Base-by-base conservation (phyloP, 2,329 filamentous ascomycete species). In the Talaromyces atroroseus region DNA sequence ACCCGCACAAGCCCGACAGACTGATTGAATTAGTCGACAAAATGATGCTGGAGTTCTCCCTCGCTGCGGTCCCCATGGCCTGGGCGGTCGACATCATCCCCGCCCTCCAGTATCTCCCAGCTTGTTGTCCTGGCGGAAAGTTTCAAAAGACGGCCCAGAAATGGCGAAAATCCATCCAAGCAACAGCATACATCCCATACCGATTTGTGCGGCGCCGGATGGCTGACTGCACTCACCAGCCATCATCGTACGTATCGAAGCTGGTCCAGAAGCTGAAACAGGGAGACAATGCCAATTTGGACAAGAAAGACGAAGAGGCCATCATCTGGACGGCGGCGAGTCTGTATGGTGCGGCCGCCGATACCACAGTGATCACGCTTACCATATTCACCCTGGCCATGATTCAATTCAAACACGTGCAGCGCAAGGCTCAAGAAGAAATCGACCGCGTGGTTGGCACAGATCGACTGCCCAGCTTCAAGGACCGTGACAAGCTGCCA, bases 21-120 rank as follows among this genome's bases (percentile, higher is more conserved):
- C 66, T 80, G 0, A 70, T 80, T 1, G 66, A 74, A 14, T 44
- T 79, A 24, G 72, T 71, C 2, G 70, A 73, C 12, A 62, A 68
- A 34, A 68, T 72, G 5, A 71, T 80, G 66, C 63, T 63, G 1
- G 60, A 75, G 5, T 78, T 80, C 54, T 67, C 71, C 0, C 62
- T 70, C n/a, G 72, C 75, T 1, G 66, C 64, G 1, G 66, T 73
- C 0, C 74, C 78, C 1, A 75, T 76, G 10, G 68, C 62, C 5
- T 80, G 72, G 72, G 56, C 71, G 4, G 77, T 80, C 1, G 77
- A 81, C 52, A 63, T 74, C 0, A 58, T 81, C 1, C 78, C 78
- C 2, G 36, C 59, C 2, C 56, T 65, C 65, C 51, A 63, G 63
- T 67, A 75, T 52, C 44, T 78, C 0, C 77, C 78, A 0, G 65